phyloP scores from a whole-genome alignment of 805 yeast species.

The Candida vaughaniae region DNA sequence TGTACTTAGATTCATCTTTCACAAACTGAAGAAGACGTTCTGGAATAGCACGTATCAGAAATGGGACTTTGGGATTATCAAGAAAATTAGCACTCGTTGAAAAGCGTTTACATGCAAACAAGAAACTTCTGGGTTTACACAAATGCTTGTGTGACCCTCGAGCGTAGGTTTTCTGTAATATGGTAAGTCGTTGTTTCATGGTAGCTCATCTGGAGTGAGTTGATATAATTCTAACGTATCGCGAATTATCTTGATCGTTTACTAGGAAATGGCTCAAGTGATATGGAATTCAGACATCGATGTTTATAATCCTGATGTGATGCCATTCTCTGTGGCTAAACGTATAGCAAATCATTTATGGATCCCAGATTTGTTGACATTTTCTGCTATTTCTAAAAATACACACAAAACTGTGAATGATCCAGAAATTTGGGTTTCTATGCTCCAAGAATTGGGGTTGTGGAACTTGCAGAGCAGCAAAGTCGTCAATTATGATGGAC shows the following conservation, averaged over 20 bases:
- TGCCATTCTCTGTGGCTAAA: conserved; percentile 39
- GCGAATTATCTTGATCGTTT: conserved; percentile 1
- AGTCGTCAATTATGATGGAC: conserved; percentile 2
- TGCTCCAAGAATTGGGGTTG: conserved; percentile 32
- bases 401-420: conserved; percentile 38
- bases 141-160: too few relatives aligned
- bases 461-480: conserved; percentile 27
- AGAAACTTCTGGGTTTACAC: too few relatives aligned
- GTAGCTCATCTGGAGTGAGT: conserved; percentile 4
- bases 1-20: conserved; percentile 9
- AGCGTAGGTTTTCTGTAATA: too few relatives aligned
- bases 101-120: too few relatives aligned
- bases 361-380: conserved; percentile 37
- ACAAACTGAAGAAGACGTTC: conserved; percentile 9
- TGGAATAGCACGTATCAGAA: background rate
- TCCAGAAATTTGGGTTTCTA: conserved; percentile 39
- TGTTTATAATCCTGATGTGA: conserved; percentile 38
- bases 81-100: background rate
- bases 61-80: too few relatives aligned
- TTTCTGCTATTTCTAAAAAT: conserved; percentile 38
- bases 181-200: conserved; percentile 2
- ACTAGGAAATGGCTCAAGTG: conserved; percentile 37
- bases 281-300: conserved; percentile 48
- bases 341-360: conserved; percentile 32
- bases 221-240: too few relatives aligned